Percentiles rank a stretch among this genome's conserved stretches.
Conservation (phyloP, 805 yeast species). For the Metschnikowia noctiluminum region DNA sequence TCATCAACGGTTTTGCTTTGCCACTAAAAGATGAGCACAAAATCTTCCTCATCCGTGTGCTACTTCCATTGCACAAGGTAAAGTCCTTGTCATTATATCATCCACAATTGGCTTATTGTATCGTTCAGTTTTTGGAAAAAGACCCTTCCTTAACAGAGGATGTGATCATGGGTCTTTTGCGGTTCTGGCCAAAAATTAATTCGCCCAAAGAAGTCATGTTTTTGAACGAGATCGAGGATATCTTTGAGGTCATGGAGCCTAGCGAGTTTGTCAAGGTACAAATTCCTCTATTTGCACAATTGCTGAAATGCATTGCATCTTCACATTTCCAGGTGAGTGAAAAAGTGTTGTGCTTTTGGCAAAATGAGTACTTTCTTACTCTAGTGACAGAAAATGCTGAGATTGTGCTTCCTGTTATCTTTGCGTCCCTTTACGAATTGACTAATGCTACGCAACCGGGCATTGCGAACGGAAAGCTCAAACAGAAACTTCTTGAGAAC, state of each 20-base stretch:
- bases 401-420: slow-evolving; percentile 86
- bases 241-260: slow-evolving; percentile 94
- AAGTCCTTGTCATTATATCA: slow-evolving; percentile 86
- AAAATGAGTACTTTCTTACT: slow-evolving; percentile 88
- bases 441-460: slow-evolving; percentile 52
- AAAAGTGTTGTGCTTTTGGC: slow-evolving; percentile 90
- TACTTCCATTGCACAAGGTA: slow-evolving; percentile 90
- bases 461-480: slow-evolving; percentile 37
- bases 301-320: slow-evolving; percentile 88
- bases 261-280: slow-evolving; percentile 86
- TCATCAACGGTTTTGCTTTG: slow-evolving; percentile 95
- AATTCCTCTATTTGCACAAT: slow-evolving; percentile 89
- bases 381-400: slow-evolving; percentile 90
- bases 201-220: slow-evolving; percentile 96
- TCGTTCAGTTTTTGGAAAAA: slow-evolving; percentile 93
- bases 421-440: slow-evolving; percentile 84
- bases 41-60: slow-evolving; percentile 77
- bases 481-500: slow-evolving; percentile 35
- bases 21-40: slow-evolving; percentile 98
- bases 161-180: slow-evolving; percentile 87
- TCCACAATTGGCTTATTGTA: slow-evolving; percentile 95
- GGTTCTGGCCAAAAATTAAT: slow-evolving; percentile 96
- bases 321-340: slow-evolving; percentile 98
- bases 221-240: slow-evolving; percentile 92
- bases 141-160: slow-evolving; percentile 91